These are phyloP conservation scores for Leccinum subfulvum DNA, from an alignment of 1,284 basidiomycete genomes.

Conservation along the genomic window DNA sequence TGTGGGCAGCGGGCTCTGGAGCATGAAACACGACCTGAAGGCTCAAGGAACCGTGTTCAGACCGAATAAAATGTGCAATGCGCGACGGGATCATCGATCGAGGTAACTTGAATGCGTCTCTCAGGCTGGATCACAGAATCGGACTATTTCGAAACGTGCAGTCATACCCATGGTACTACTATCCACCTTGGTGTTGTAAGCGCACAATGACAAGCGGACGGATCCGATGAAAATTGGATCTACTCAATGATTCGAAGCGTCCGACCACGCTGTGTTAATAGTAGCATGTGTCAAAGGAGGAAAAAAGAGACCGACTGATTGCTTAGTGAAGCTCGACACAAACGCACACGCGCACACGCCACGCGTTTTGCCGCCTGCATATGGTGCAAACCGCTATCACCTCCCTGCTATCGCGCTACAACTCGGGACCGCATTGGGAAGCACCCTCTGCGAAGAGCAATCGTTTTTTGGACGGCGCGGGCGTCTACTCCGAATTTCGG, in stretches of 20 bases:
- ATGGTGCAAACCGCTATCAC: constrained; percentile 3
- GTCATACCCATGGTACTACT: background rate
- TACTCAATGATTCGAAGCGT: constrained; percentile 3
- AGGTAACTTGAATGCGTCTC: background rate
- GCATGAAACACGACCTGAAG: constrained; percentile 3
- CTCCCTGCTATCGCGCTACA: background rate
- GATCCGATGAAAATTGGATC: background rate
- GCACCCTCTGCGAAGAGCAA: background rate
- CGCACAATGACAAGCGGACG: background rate
- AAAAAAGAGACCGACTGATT: background rate
- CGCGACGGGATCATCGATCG: constrained; percentile 6
- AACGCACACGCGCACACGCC: background rate
- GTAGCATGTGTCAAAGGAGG: constrained; percentile 1
- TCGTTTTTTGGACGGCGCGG: background rate
- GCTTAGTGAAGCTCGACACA: background rate
- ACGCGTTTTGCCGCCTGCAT: constrained; percentile 1
- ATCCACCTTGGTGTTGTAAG: background rate
- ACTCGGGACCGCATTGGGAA: background rate
- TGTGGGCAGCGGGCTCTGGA: background rate
- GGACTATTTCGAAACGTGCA: background rate
- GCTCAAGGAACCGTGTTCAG: background rate
- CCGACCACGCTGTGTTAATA: background rate
- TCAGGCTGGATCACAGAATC: background rate
- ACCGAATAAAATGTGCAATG: background rate
- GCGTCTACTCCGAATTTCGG: background rate